Base-by-base conservation (phyloP, 2,329 filamentous ascomycete genomes). In the Paraconiothyrium sp. region DNA sequence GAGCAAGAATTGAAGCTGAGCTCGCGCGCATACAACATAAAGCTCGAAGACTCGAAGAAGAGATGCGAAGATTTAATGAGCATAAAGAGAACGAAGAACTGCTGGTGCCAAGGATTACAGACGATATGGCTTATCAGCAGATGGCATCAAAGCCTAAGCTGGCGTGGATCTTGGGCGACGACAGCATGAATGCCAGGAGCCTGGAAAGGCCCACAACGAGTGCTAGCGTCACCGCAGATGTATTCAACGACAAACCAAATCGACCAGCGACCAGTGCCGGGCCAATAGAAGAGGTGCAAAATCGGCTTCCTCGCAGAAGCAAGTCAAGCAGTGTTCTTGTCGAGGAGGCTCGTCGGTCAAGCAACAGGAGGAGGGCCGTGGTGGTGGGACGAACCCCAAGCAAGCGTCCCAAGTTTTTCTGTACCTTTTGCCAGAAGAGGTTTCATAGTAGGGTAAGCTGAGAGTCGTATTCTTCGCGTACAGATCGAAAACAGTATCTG, bases 391-490 rank as follows among this genome's bases (percentile, higher is more conserved):
- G 65, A 27, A 66, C 63, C 30, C 47, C 65, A 5, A 67, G 58
- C 35, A 68, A 60, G 50, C 67, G 67, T 34, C 44, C 58, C n/a
- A 61, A 56, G n/a, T 70, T 67, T 51, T 71, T 65, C 58, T 73
- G 70, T 52, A 72, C 71, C 1, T 73, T 73, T 51, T 73, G 71
- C 49, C 65, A 66, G 22, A 72, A 72, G 32, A 59, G 63, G 9
- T 72, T 70, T 46, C 63, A 76, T 78, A 60, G 79, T 79, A 51
- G 84, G 81, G 82, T 84, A 34, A 55, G 52, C 22, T 13, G 14
- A 30, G 13, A 10, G 43, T 20, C 43, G 22, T 5, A 10, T 46
- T 30, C 41, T 20, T 4, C 8, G n/a, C 41, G 3, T 5, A 16
- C n/a, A 44, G 6, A 44, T 44, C 11, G 11, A 30, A 14, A n/a